Conservation (phyloP, 768 basidiomycete species). For the button mushroom (Agaricus bisporus) region DNA sequence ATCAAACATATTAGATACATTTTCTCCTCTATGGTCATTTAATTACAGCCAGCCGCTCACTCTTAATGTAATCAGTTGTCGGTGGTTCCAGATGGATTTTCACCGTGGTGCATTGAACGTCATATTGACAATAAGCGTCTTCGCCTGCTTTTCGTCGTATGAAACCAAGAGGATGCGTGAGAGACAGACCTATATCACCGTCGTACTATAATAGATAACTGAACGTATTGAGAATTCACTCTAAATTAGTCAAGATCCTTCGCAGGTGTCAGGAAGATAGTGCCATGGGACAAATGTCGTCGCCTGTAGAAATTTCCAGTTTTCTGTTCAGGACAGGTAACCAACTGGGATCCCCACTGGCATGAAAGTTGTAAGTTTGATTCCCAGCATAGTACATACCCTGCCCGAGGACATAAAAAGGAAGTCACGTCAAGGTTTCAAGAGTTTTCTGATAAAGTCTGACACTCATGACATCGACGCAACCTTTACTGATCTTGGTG, state of each 20-base stretch:
- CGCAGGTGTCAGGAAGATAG: not conserved
- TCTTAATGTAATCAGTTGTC: conserved; percentile 2
- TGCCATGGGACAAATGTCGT: not conserved
- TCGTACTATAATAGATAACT: not conserved
- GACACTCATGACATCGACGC: too few relatives aligned
- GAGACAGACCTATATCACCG: too few relatives aligned
- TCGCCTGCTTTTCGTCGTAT: too few relatives aligned
- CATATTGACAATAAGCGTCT: too few relatives aligned
- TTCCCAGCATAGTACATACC: too few relatives aligned
- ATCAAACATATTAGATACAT: conserved; percentile 1
- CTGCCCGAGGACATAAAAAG: too few relatives aligned
- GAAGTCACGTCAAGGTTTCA: too few relatives aligned
- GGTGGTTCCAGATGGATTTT: not conserved
- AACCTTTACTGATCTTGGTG: too few relatives aligned
- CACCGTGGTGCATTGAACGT: not conserved
- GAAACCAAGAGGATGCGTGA: too few relatives aligned
- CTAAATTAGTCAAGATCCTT: not conserved
- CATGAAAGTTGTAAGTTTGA: too few relatives aligned
- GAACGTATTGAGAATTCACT: not conserved
- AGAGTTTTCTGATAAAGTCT: too few relatives aligned
- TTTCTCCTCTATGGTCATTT: not conserved
- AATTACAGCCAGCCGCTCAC: conserved; percentile 1
- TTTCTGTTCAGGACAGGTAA: not conserved
- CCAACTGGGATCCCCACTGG: too few relatives aligned
- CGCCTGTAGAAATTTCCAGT: not conserved